Evolutionary conservation across 768 basidiomycete genomes (phyloP), one percentile per base, ranked within the genome.

Genomic region (Asterophora lycoperdoides): DNA sequence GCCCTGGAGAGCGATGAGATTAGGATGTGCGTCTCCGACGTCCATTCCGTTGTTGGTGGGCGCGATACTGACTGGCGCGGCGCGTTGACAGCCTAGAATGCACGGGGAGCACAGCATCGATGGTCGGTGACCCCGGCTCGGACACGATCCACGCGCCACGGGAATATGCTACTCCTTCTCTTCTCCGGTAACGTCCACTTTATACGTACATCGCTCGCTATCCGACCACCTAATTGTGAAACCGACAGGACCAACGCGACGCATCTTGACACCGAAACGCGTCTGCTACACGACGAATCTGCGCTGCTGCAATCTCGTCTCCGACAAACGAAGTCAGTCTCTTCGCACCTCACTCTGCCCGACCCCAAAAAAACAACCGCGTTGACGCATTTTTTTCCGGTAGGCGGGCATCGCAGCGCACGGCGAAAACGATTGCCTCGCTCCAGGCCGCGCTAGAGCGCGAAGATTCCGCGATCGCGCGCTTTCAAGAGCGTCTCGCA

Each of bases 1-100:
- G 63, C 67, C 3, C 47, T 71, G 6, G 63, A 70, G 44, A 41
- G 49, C 4, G 63, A 64, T 13, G 69, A 70, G 46, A 28, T 61
- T 18, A 30, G 63, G 13, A 51, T 61, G 69, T 70, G 34, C 4
- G 62, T 41, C 8, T n/a, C 23, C 23, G 6, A 6, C 3, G 17
- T 9, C 15, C 11, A 7, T 3, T 20, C 11, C 5, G 35, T 36
- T 8, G 13, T 50, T 1, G 28, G 44, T 8, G 8, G 33, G 13
- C 2, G 3, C 18, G 5, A 20, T 10, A 15, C 9, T 28, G 8
- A 42, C 40, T 9, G n/a, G 11, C 6, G n/a, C n/a, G 35, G 15
- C 41, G 20, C 2, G 32, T n/a, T 14, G n/a, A 23, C 29, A 59
- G 56, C 44, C 42, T 61, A 39, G 52, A 52, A 18, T 35, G 48